These are phyloP conservation scores for Fusarium temperatum DNA, from an alignment of 2,329 filamentous ascomycete species.

Conservation along the genomic window DNA sequence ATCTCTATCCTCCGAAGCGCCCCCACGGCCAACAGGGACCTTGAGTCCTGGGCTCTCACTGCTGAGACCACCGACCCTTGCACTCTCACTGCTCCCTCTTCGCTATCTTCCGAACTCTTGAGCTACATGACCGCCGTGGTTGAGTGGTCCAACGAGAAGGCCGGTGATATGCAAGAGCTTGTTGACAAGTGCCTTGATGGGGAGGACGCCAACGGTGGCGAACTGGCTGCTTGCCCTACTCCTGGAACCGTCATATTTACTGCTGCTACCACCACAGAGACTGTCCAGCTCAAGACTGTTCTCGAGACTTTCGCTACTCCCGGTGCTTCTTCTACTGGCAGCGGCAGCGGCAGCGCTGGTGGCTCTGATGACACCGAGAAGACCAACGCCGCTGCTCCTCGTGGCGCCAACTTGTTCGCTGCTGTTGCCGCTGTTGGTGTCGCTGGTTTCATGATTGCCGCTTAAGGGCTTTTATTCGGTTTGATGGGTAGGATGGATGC, in stretches of 20 bases:
- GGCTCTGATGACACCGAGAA: not conserved
- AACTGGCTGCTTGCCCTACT: not conserved
- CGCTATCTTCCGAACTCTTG: slow-evolving; percentile 13
- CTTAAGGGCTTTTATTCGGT: not conserved
- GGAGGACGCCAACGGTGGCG: not conserved
- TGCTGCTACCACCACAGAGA: slow-evolving; percentile 13
- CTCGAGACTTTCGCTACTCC: not conserved
- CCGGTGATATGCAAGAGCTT: not conserved
- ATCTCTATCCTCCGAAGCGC: not conserved
- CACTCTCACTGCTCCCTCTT: slow-evolving; percentile 15
- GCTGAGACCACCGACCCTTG: slow-evolving; percentile 6
- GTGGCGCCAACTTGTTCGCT: not conserved
- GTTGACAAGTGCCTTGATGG: slow-evolving; percentile 1
- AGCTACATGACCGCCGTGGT: slow-evolving; percentile 16
- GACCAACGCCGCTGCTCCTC: not conserved
- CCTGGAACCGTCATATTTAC: slow-evolving; percentile 18
- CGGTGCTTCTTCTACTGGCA: not conserved
- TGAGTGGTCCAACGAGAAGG: not conserved
- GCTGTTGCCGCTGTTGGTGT: slow-evolving; percentile 6
- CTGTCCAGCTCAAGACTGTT: slow-evolving; percentile 7
- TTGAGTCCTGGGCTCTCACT: not conserved
- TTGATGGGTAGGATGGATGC: not conserved
- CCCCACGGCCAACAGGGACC: not conserved
- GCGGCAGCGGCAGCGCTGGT: not conserved
- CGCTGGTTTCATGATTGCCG: slow-evolving; percentile 13